phyloP scores from a whole-genome alignment of 2,329 filamentous ascomycete genomes.

The Cladosporium sp. region DNA sequence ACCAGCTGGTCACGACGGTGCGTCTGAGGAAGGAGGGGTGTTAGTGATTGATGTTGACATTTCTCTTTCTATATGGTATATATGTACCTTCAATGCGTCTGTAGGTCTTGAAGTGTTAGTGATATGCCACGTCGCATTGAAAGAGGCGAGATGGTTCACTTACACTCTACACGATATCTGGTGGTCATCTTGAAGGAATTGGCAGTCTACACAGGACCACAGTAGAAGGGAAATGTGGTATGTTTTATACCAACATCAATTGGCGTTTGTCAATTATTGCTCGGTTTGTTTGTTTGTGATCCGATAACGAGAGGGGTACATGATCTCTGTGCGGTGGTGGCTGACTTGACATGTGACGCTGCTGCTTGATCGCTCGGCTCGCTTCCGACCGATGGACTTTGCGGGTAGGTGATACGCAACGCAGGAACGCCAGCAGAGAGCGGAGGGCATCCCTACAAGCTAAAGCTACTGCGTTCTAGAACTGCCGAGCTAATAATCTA shows the following conservation, averaged over 20 bases:
- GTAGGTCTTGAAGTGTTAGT: conserved; percentile 3
- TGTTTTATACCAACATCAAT: too few relatives aligned
- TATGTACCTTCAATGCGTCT: conserved; percentile 10
- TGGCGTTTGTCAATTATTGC: too few relatives aligned
- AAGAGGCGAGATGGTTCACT: conserved; percentile 10
- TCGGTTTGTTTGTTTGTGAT: too few relatives aligned
- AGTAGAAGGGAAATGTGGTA: too few relatives aligned
- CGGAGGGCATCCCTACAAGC: too few relatives aligned
- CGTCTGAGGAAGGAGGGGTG: conserved; percentile 1
- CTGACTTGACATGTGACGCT: conserved; percentile 3
- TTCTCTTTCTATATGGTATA: not conserved
- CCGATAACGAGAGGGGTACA: too few relatives aligned
- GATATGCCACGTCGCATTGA: not conserved
- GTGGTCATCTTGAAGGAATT: conserved; percentile 30
- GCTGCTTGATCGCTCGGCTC: not conserved
- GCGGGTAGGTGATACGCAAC: not conserved
- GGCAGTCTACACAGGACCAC: too few relatives aligned
- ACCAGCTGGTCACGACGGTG: conserved; percentile 89
- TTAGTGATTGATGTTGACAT: not conserved
- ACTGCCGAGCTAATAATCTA: not conserved
- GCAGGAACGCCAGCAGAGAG: not conserved
- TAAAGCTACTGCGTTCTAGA: not conserved
- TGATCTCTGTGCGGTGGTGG: too few relatives aligned
- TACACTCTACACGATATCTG: conserved; percentile 37
- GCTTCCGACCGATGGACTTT: conserved; percentile 2